Conservation (phyloP, 345 rosid species). For the Noccaea caerulescens region DNA sequence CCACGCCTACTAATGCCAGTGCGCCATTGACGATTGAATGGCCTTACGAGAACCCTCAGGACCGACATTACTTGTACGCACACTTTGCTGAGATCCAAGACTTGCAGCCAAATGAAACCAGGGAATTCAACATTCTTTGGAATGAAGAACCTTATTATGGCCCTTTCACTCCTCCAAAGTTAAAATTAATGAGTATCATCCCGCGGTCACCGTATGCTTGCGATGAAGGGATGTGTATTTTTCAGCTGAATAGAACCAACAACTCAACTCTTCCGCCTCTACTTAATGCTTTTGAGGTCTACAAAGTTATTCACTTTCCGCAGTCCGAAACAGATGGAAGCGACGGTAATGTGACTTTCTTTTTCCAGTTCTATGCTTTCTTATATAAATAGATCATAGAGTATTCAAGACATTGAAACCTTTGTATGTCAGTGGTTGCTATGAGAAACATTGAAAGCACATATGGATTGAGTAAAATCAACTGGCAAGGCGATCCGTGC, state of each 20-base stretch:
- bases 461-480: constrained; percentile 8
- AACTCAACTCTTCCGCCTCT: constrained; percentile 12
- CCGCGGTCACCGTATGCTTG: neutral
- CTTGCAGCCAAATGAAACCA: constrained; percentile 26
- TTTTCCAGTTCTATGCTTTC: neutral
- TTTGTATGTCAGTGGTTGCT: constrained; percentile 17
- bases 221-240: neutral
- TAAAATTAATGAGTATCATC: constrained; percentile 9
- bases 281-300: neutral
- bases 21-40: neutral
- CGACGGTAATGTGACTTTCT: constrained; percentile 25
- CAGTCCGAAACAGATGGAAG: constrained; percentile 28
- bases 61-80: constrained; percentile 27
- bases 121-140: constrained; percentile 34
- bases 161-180: neutral
- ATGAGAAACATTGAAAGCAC: neutral
- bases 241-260: neutral
- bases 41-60: neutral
- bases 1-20: constrained; percentile 15
- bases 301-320: constrained; percentile 11
- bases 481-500: constrained; percentile 37
- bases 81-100: constrained; percentile 49
- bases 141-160: constrained; percentile 12
- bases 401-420: too few species aligned
- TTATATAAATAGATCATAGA: too few species aligned